Evolutionary conservation across 2,329 filamentous ascomycete genomes (phyloP), one percentile per base, ranked within the genome.

Genomic region (Albophoma yamanashiensis): DNA sequence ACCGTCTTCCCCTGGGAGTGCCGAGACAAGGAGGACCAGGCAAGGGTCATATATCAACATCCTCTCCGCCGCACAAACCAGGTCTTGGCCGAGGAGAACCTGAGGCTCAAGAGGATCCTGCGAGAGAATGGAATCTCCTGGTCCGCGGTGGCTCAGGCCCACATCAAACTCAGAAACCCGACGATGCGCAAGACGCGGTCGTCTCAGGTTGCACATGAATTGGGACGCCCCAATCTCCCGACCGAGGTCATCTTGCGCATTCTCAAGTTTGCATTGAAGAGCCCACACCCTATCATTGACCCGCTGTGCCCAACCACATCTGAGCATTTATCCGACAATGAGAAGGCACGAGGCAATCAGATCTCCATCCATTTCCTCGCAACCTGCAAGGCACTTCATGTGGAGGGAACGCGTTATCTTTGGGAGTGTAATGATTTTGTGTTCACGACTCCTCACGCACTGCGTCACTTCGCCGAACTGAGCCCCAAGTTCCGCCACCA

Each of bases 351-450:
- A n/a, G 70, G 71, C 20, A 77, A 79, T 60, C 75, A 80, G 63
- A 75, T 84, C 59, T 78, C 81, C 59, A 81, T 83, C 55, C 74
- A 82, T 64, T 79, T 83, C 58, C 70, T 85, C 3, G 74, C 76
- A 4, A 81, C 81, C 3, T 83, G 78, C 68, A 79, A 70, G 64
- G 76, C 78, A 20, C 79, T 82, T 61, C 66, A 78, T 42, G 64
- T 70, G 3, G 82, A 85, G 65, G 82, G 81, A 42, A 77, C 70
- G 17, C 76, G 73, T 22, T 73, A 77, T 56, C 63, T 85, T 14
- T 83, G 82, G 79, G 70, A 74, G 31, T 78, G 74, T 57, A 85
- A 85, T 66, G 69, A 70, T 0, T 84, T 84, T 63, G 69, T 77
- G 31, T 85, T 85, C 69, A 85, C 82, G 0, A 78, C 74, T n/a